Evolutionary conservation across 495 filamentous ascomycete species (phyloP), one percentile per base, ranked within the genome.

Genomic region (Parathielavia hyrcaniae): DNA sequence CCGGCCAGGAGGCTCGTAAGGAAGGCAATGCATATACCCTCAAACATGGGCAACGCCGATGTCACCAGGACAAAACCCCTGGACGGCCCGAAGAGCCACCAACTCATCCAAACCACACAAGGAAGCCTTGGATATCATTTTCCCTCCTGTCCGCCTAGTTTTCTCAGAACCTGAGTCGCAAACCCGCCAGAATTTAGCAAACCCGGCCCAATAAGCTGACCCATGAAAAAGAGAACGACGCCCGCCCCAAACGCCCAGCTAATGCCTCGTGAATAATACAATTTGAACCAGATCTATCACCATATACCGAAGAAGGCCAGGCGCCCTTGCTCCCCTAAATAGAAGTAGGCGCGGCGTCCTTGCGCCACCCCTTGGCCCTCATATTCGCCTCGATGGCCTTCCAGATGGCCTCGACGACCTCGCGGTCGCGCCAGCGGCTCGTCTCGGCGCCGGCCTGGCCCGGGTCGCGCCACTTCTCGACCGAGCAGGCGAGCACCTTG

Each of bases 381-480:
- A 98, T 97, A 52, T 86, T 83, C 61, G 83, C 83, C 77, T 98
- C 93, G 62, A 98, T 87, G 13, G 80, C 78, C 62, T 86, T 86
- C 93, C 93, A 98, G 54, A 98, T 89, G 44, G 79, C 79, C 82
- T 98, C 93, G 36, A 96, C 90, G 41, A 96, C 85, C 76, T 98
- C 93, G 11, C 90, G 73, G 74, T 98, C 93, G 60, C 93, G 77
- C 86, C 91, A 97, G 54, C 93, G 77, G 40, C 86, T 85, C 46
- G 74, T 68, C 36, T 83, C 84, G 3, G 65, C 76, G 39, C 54
- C 74, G 30, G 47, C 79, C 69, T 63, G 77, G 60, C 61, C 66
- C 19, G 70, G 76, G 61, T 85, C 82, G 53, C 81, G 83, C 79
- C 86, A 93, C 55, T 91, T 88, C 65, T 97, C 92, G 4, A 98